Base-by-base conservation (phyloP, 108 stramenopile species). In the Conticribra weissflogii region DNA sequence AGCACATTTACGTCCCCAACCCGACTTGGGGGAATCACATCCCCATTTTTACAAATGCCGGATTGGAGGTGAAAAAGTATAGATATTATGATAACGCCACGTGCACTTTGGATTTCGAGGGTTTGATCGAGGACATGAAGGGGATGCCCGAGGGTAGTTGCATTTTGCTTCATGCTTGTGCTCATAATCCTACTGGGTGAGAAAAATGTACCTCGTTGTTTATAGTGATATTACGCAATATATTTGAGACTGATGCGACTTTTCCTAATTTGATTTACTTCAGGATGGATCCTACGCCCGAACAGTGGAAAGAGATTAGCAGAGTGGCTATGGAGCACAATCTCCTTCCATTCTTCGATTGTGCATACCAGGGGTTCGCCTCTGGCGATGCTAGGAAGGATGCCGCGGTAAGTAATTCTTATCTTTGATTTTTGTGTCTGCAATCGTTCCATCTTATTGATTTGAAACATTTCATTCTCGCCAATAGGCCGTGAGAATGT, bases 11-110 rank as follows among this genome's bases (percentile, higher is more conserved):
- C 81, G 66, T 98, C 8, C 98, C 99, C 15, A 89, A 97, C 82
- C 98, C 98, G 7, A 97, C 97, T 16, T 98, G 98, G 97, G 98
- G 97, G 4, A 99, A 99, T 78, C 99, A 99, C 83, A 92, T 93
- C 75, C 89, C 95, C 27, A 98, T 99, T 66, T 91, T 98, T 53
- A 65, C 71, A 27, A 87, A 97, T 78, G 84, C 96, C 22, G 98
- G 99, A 25, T 62, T 99, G 23, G 95, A 97, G 59, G 96, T 97
- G 21, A 74, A 70, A 32, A 89, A 85, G 65, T 98, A 98, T 83
- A 64, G 86, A 21, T 99, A 99, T 85, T 98, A 97, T 59, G 87
- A 97, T 74, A 66, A 73, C 18, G 83, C 82, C 55, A 89, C 73
- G 25, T 87, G 89, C 24, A 79, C 71, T 49, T 80, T 98, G 56